Evolutionary conservation across 345 rosid genomes (phyloP).

Genomic region (Citrus trifoliata): DNA sequence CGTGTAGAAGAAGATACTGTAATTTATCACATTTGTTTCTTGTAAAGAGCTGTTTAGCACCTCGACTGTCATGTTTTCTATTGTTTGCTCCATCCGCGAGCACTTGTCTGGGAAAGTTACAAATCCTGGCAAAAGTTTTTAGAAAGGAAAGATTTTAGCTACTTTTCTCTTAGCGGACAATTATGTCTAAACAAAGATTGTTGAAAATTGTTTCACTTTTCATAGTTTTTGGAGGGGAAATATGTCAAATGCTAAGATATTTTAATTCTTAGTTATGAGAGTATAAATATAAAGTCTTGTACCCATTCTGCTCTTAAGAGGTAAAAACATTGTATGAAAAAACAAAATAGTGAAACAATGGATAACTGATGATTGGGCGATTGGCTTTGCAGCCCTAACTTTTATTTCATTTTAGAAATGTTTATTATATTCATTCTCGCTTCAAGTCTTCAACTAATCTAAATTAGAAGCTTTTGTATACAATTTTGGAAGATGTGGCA

Average conservation of each 20-base stretch:
- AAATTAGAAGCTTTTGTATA: too few species aligned
- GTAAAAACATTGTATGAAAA: background rate
- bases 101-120: background rate
- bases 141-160: background rate
- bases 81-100: slow-evolving; percentile 12
- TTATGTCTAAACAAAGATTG: background rate
- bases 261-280: background rate
- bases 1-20: slow-evolving; percentile 24
- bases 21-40: slow-evolving; percentile 25
- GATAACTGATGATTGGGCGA: too few species aligned
- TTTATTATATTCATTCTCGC: too few species aligned
- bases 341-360: too few species aligned
- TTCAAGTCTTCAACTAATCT: too few species aligned
- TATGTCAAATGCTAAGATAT: background rate
- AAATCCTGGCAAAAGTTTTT: slow-evolving; percentile 13
- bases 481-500: too few species aligned
- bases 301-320: background rate
- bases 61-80: slow-evolving; percentile 6
- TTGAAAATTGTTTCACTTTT: background rate
- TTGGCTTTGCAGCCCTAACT: too few species aligned
- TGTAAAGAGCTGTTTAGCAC: slow-evolving; percentile 25
- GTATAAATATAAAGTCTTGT: background rate
- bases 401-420: too few species aligned
- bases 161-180: background rate
- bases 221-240: background rate